These are phyloP conservation scores for Cryptococcus jaspeensis DNA, from an alignment of 1,284 basidiomycete genomes.

Conservation along the genomic window DNA sequence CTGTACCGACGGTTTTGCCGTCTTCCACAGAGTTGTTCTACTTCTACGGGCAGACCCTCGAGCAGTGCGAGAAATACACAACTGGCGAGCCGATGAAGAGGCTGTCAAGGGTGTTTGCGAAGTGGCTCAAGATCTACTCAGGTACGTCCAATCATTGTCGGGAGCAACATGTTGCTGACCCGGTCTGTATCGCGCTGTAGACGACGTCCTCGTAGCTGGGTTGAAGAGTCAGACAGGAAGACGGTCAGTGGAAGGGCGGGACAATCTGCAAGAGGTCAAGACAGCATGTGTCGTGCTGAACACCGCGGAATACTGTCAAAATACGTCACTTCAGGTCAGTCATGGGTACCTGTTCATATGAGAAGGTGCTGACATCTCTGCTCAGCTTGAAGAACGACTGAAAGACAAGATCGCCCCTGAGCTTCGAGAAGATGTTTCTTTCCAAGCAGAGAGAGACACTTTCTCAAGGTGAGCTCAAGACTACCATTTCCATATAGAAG, in stretches of 20 bases:
- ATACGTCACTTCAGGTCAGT: slow-evolving; percentile 76
- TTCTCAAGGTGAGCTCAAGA: slow-evolving; percentile 70
- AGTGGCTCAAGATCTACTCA: slow-evolving; percentile 92
- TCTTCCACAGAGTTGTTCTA: slow-evolving; percentile 97
- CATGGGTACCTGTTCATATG: background rate
- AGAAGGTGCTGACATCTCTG: background rate
- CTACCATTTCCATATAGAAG: background rate
- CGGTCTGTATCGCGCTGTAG: slow-evolving; percentile 53
- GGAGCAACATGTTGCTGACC: background rate
- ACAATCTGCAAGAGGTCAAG: slow-evolving; percentile 69
- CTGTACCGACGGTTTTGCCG: slow-evolving; percentile 71
- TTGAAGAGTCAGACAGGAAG: slow-evolving; percentile 60
- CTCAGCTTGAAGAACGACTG: slow-evolving; percentile 85
- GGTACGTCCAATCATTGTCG: slow-evolving; percentile 21
- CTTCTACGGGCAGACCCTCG: slow-evolving; percentile 91
- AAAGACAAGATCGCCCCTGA: slow-evolving; percentile 74
- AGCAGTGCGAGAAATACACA: slow-evolving; percentile 81
- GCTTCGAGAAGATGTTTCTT: slow-evolving; percentile 72
- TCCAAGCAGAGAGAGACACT: slow-evolving; percentile 80
- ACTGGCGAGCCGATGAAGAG: slow-evolving; percentile 77
- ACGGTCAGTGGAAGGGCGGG: slow-evolving; percentile 71
- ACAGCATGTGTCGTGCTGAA: slow-evolving; percentile 86
- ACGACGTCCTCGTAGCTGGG: slow-evolving; percentile 75
- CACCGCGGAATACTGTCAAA: slow-evolving; percentile 96
- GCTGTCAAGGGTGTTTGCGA: slow-evolving; percentile 75